Base-by-base conservation (phyloP, 1,284 basidiomycete species). In the Pisolithus thermaeus region DNA sequence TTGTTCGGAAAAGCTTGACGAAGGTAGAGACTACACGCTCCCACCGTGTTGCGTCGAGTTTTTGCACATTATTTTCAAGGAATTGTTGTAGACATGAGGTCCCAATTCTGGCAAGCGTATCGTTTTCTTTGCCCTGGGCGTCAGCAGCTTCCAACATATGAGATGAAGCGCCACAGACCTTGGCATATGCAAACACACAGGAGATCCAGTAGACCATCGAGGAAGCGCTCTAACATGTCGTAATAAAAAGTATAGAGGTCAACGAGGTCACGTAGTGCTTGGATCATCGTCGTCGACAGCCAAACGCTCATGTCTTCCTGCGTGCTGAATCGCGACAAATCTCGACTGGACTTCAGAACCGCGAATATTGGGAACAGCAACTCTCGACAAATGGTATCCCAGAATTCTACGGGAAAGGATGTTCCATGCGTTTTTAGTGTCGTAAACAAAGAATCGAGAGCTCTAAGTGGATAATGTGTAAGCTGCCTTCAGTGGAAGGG, bases 241-340 rank as follows among this genome's bases (percentile, higher is more conserved):
- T 98, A 99, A 73, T 94, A 97, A 72, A 84, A 92, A 2, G 97
- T 97, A 70, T 97, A 99, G 20, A 99, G 80, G 65, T 97, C 92
- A 56, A 99, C 91, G 56, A 99, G 77, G 69, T 98, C 92, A 35
- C 97, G 83, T 52, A 99, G 77, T 1, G 97, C 97, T 66, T 99
- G 96, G 51, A 99, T 98, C 87, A 99, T 95, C 1, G 97, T 99
- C 7, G 97, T 98, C 41, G 94, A 97, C 45, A 99, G 73, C 97
- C 97, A 99, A 14, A 99, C 95, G 61, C 93, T 97, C 93, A 98
- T 97, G 62, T 99, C 97, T 66, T 99, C 97, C 63, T 97, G 92
- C 2, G 92, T 95, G 64, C 79, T 91, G 75, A 98, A 98, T 27
- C 94, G 83, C 14, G 90, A 91, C 32, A 98, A 71, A 66, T 97